These are phyloP conservation scores for Fusarium stilboides DNA, from an alignment of 2,329 filamentous ascomycete genomes.

Conservation along the genomic window DNA sequence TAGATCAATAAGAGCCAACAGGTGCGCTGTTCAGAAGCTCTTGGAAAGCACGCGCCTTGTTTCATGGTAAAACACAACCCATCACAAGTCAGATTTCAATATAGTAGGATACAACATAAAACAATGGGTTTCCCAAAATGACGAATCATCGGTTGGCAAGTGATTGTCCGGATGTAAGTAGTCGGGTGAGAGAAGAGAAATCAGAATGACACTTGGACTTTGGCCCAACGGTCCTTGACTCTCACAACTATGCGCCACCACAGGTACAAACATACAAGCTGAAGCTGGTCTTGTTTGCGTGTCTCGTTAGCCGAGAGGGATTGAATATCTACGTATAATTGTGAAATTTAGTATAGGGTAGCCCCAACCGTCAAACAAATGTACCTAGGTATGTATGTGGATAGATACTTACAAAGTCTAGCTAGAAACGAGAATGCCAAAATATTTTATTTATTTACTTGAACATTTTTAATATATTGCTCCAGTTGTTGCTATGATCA, in stretches of 20 bases:
- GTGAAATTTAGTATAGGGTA: conserved; percentile 5
- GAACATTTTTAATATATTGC: too few relatives aligned
- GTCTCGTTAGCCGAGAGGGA: neutral
- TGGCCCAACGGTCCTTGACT: neutral
- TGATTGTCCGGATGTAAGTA: neutral
- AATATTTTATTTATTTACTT: neutral
- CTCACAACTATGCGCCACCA: neutral
- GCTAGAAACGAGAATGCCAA: neutral
- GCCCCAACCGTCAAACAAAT: neutral
- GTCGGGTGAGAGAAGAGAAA: neutral
- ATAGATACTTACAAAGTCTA: neutral
- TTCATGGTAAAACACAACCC: conserved; percentile 21
- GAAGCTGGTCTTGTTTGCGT: neutral
- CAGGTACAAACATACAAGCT: neutral
- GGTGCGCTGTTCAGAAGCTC: neutral
- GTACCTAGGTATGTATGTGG: neutral
- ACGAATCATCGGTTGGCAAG: neutral
- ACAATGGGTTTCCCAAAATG: neutral
- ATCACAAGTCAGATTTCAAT: neutral
- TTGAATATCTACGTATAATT: neutral
- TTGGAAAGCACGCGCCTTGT: conserved; percentile 11
- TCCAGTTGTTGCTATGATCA: too few relatives aligned
- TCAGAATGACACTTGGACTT: neutral
- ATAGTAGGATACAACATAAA: neutral
- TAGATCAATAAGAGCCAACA: neutral